Base-by-base conservation (phyloP, 2,329 filamentous ascomycete species). In the Periconia sp. region DNA sequence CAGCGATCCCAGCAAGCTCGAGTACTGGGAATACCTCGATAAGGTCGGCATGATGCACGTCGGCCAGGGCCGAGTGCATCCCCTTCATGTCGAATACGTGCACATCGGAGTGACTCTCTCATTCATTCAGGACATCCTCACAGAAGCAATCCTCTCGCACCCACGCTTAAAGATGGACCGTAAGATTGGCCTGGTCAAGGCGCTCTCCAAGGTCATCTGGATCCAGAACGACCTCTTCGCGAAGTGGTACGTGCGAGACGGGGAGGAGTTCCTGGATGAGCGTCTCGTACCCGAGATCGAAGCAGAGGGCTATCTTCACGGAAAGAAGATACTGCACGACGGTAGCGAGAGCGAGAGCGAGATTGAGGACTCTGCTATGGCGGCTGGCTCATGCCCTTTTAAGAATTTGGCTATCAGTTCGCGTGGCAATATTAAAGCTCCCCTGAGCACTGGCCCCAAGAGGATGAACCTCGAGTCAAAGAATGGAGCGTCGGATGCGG, bases 11-110 rank as follows among this genome's bases (percentile, higher is more conserved):
- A 84, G 82, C 36, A 83, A 82, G 52, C 84, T 88, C 78, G 84
- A 89, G 48, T 90, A 90, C 66, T 92, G 88, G 88, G 82, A 87
- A 59, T 92, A 92, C 63, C 74, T 92, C 31, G 86, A 92, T 72
- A 92, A 92, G 69, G 88, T 92, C 24, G 88, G 87, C 44, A 83
- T 89, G 77, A 92, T 92, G 87, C 88, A 92, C 66, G 84, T 87
- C n/a, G 87, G 87, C 1, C 82, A 85, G 32, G 87, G 85, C 13
- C 82, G 87, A 26, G 76, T 82, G 39, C 83, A 89, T 54, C 84
- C 87, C 1, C 77, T 92, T 12, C 86, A 91, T 59, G 80, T 92
- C 52, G 88, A 92, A 67, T 92, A 91, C 67, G 78, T 92, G 35
- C 88, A 92, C 65, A 85, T 92, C 32, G 85, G 87, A 36, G 82